phyloP scores from a whole-genome alignment of 495 filamentous ascomycete species.

The Cairneyella variabilis region DNA sequence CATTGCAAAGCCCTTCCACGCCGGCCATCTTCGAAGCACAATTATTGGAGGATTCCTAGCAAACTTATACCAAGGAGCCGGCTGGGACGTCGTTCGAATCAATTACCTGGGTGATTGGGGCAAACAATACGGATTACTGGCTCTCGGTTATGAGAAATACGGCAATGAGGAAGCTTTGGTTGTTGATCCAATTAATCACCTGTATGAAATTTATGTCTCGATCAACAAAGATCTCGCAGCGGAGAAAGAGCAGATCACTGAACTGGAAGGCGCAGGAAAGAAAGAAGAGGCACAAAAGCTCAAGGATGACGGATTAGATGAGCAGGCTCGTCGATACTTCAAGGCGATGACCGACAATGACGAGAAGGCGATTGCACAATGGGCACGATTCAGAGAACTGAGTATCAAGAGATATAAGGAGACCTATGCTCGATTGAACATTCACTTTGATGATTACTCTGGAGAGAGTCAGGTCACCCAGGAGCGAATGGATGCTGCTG shows the following conservation, averaged over 20 bases:
- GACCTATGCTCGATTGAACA: slow-evolving; percentile 83
- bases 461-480: slow-evolving; percentile 89
- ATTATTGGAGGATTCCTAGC: slow-evolving; percentile 65
- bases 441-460: slow-evolving; percentile 89
- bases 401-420: slow-evolving; percentile 82
- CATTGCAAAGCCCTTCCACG: slow-evolving; percentile 67
- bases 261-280: slow-evolving; percentile 42
- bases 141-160: slow-evolving; percentile 55
- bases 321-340: slow-evolving; percentile 74
- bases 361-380: slow-evolving; percentile 68
- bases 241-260: slow-evolving; percentile 50
- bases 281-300: slow-evolving; percentile 41
- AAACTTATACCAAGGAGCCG: slow-evolving; percentile 53
- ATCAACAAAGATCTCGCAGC: slow-evolving; percentile 54
- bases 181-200: slow-evolving; percentile 58
- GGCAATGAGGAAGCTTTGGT: slow-evolving; percentile 54
- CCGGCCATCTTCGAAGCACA: slow-evolving; percentile 61
- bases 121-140: slow-evolving; percentile 61
- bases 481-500: slow-evolving; percentile 72
- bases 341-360: slow-evolving; percentile 87
- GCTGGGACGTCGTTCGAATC: slow-evolving; percentile 59
- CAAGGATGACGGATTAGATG: slow-evolving; percentile 52
- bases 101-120: slow-evolving; percentile 70
- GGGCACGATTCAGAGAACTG: slow-evolving; percentile 85
- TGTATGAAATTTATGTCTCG: slow-evolving; percentile 61